Percentiles rank a stretch among this genome's conserved stretches.
Evolutionary conservation across 1,284 basidiomycete species (phyloP).

Genomic region (Sporisorium exsertum): DNA sequence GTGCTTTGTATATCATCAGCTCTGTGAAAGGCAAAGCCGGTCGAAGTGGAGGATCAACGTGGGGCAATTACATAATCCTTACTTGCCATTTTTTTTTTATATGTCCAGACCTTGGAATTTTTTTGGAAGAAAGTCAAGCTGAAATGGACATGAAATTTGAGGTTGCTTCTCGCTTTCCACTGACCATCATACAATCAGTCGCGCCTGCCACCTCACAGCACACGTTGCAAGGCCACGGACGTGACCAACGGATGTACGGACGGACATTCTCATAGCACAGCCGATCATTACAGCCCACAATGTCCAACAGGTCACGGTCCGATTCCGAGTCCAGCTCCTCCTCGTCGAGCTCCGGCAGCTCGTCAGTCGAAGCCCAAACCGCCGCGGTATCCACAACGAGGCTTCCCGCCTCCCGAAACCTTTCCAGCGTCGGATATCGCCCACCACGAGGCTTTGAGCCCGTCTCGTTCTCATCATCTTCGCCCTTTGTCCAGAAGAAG

Average conservation of each 20-base stretch:
- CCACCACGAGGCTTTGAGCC: constrained; percentile 47
- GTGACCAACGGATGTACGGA: neutral
- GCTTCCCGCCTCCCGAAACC: constrained; percentile 31
- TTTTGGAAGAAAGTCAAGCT: constrained; percentile 19
- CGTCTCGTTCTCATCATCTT: constrained; percentile 25
- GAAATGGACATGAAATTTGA: neutral
- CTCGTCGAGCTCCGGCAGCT: constrained; percentile 42
- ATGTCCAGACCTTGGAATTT: constrained; percentile 20
- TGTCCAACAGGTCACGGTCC: constrained; percentile 36
- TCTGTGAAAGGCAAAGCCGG: neutral
- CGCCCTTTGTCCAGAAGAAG: constrained; percentile 28
- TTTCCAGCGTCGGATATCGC: constrained; percentile 40
- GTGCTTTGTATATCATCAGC: too few relatives aligned
- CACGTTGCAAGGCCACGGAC: neutral
- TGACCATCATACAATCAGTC: neutral
- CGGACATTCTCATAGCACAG: too few relatives aligned
- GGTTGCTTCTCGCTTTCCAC: neutral
- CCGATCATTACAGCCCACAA: constrained; percentile 8
- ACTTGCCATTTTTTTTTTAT: neutral
- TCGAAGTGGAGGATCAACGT: constrained; percentile 17
- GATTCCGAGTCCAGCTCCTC: constrained; percentile 43
- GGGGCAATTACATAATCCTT: constrained; percentile 26
- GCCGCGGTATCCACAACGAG: constrained; percentile 30
- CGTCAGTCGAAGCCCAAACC: constrained; percentile 30
- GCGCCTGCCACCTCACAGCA: neutral